phyloP scores from a whole-genome alignment of 257 asterid genomes.

The Gentiana straminea region DNA sequence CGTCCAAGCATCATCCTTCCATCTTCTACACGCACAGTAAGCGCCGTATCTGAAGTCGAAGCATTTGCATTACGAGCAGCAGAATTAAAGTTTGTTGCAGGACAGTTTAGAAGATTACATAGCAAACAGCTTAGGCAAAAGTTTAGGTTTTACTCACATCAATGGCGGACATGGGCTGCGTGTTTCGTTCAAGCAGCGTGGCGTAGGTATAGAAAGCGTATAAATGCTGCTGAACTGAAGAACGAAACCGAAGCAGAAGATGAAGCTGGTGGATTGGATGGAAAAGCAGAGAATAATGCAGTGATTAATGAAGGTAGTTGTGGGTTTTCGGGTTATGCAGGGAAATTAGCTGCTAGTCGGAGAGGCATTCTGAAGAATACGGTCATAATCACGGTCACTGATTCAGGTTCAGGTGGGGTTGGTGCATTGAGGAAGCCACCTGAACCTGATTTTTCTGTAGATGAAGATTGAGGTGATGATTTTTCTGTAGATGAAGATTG shows the following conservation, averaged over 20 bases:
- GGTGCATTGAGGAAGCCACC: conserved; percentile 69
- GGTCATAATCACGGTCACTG: not conserved
- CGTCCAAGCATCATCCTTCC: conserved; percentile 80
- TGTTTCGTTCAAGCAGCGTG: conserved; percentile 87
- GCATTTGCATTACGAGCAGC: conserved; percentile 79
- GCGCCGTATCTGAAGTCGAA: conserved; percentile 78
- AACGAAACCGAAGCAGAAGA: conserved; percentile 4
- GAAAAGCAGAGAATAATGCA: conserved; percentile 1
- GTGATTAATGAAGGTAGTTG: conserved; percentile 16
- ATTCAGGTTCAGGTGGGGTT: conserved; percentile 37
- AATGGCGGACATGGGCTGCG: conserved; percentile 92
- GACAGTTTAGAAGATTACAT: conserved; percentile 72
- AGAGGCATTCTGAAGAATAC: conserved; percentile 38
- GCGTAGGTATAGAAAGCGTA: conserved; percentile 61
- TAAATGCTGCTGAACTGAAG: conserved; percentile 36
- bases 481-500: conserved; percentile 62
- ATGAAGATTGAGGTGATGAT: conserved; percentile 32
- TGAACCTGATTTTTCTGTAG: conserved; percentile 83
- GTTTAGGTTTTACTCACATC: conserved; percentile 91
- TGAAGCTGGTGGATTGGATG: conserved; percentile 9
- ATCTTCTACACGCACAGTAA: conserved; percentile 82
- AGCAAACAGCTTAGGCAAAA: conserved; percentile 87
- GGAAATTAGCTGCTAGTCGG: conserved; percentile 47
- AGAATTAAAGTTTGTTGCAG: conserved; percentile 79
- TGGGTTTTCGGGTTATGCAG: conserved; percentile 33